phyloP scores from a whole-genome alignment of 805 yeast genomes.

The Barnettozyma botsteinii region DNA sequence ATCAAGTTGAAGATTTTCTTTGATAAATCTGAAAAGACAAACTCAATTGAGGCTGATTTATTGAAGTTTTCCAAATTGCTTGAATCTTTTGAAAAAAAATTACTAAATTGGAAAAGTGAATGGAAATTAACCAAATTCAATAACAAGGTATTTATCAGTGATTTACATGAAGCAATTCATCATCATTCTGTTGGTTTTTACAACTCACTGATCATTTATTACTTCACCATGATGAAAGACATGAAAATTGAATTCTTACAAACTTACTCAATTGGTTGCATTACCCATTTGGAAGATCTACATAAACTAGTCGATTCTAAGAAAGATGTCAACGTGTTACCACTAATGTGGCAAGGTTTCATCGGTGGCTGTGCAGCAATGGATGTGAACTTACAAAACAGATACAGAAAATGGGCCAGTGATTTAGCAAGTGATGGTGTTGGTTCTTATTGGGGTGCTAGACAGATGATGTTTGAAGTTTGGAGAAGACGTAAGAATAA shows the following conservation, averaged over 20 bases:
- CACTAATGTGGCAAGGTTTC: conserved; percentile 85
- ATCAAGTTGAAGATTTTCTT: conserved; percentile 56
- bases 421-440: conserved; percentile 47
- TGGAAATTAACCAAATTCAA: conserved; percentile 51
- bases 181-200: conserved; percentile 80
- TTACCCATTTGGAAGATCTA: conserved; percentile 58
- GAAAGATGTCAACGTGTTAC: conserved; percentile 53
- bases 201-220: conserved; percentile 65
- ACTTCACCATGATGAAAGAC: conserved; percentile 55
- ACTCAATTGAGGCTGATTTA: conserved; percentile 14
- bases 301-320: conserved; percentile 45
- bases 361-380: conserved; percentile 81
- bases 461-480: conserved; percentile 80
- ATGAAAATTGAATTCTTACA: conserved; percentile 54
- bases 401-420: conserved; percentile 62
- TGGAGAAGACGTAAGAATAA: conserved; percentile 68
- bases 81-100: conserved; percentile 39
- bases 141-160: conserved; percentile 23
- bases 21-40: conserved; percentile 2
- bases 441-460: conserved; percentile 82
- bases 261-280: conserved; percentile 51
- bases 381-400: conserved; percentile 49
- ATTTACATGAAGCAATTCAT: conserved; percentile 59
- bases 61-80: conserved; percentile 17
- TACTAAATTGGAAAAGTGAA: conserved; percentile 66